These are phyloP conservation scores for Myrica gale DNA, from an alignment of 306 rosid genomes.

Conservation along the genomic window DNA sequence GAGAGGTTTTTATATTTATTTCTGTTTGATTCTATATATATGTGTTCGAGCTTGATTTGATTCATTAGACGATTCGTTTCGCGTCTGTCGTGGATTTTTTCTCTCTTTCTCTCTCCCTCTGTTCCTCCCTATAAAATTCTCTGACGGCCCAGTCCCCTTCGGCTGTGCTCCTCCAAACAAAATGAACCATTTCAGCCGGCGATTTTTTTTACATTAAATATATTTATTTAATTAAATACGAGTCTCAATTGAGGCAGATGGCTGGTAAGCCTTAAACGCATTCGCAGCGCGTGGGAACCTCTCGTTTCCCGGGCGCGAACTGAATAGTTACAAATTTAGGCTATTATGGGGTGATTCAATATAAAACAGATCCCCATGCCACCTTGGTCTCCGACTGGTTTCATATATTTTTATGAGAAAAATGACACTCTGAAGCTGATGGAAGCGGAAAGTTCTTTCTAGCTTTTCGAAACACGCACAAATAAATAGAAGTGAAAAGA, in stretches of 20 bases:
- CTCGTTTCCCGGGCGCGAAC: not conserved
- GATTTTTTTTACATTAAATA: too few species aligned
- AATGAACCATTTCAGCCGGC: not conserved
- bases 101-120: not conserved
- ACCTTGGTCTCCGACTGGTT: too few species aligned
- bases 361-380: too few species aligned
- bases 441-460: too few species aligned
- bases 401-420: too few species aligned
- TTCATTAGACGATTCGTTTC: constrained; percentile 21
- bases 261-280: not conserved
- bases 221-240: too few species aligned
- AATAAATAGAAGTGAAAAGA: too few species aligned
- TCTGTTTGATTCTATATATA: not conserved
- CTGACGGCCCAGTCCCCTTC: not conserved
- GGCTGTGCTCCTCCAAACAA: not conserved
- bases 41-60: not conserved
- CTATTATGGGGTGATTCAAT: too few species aligned
- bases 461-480: too few species aligned
- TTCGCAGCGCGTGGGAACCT: not conserved
- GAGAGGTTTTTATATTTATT: not conserved
- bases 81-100: not conserved
- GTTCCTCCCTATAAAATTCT: constrained; percentile 8
- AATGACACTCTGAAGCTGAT: too few species aligned
- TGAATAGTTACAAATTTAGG: too few species aligned
- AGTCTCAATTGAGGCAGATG: too few species aligned